Base-by-base conservation (phyloP, 495 filamentous ascomycete species). In the Hamigera avellanea region DNA sequence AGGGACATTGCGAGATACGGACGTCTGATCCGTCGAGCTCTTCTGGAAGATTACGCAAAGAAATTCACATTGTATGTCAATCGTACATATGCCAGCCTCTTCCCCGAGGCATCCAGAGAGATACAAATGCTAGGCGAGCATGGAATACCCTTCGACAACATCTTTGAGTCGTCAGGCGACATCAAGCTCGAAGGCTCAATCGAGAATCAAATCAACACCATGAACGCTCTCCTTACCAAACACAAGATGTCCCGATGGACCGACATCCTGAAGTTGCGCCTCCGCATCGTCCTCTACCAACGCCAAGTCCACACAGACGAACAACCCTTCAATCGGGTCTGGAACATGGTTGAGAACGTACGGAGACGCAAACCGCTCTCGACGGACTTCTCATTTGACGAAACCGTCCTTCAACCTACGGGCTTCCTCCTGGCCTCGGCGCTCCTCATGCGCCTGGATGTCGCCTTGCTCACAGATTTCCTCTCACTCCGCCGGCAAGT, bases 41-140 rank as follows among this genome's bases (percentile, higher is more conserved):
- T 73, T 32, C 56, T 87, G 2, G 76, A 86, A 35, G 77, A 83
- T 47, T 58, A 73, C 0, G 78, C 76, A 0, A 83, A 81, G 50
- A 78, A 75, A 39, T 79, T 86, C 46, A 70, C 76, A 17, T 38
- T 67, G 12, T 66, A 55, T 38, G 50, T 71, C 3, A 72, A 76
- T 23, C 45, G 48, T 2, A 39, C 59, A 30, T 76, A 72, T 45
- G 40, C 70, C 17, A n/a, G n/a, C 53, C 58, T 3, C 61, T 83
- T 10, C 66, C 62, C n/a, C 17, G 65, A 19, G 39, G 45, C 9
- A 53, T 76, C 33, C 37, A 41, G 32, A 33, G 35, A 33, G 39
- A 39, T 18, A 47, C 40, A 23, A 23, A 36, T 40, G 43, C 34
- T 18, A 41, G 18, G 59, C 7, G 12, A 26, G 7, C 7, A 26